phyloP scores from a whole-genome alignment of 805 yeast species.

The Zygosaccharomyces pseudorouxii region DNA sequence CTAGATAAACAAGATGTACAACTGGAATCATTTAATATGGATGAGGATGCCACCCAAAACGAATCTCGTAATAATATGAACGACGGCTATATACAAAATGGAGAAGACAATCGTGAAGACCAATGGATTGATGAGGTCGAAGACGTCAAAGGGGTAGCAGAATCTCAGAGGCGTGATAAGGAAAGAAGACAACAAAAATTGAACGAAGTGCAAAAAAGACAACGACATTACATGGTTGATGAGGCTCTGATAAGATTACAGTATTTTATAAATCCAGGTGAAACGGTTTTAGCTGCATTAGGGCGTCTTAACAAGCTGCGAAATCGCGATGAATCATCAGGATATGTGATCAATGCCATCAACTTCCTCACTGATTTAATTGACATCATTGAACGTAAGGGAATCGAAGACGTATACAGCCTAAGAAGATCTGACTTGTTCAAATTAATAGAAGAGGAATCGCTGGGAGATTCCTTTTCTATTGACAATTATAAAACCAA shows the following conservation, averaged over 20 bases:
- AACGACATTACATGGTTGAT: slow-evolving; percentile 24
- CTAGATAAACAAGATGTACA: slow-evolving; percentile 28
- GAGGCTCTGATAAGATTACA: slow-evolving; percentile 34
- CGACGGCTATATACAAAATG: slow-evolving; percentile 9
- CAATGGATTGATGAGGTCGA: slow-evolving; percentile 25
- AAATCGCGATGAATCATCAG: slow-evolving; percentile 8
- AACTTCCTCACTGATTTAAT: slow-evolving; percentile 41
- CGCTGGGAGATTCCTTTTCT: slow-evolving; percentile 20
- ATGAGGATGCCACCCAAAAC: slow-evolving; percentile 39
- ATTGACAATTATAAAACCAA: slow-evolving; percentile 22
- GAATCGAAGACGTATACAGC: slow-evolving; percentile 40
- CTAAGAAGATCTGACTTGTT: slow-evolving; percentile 41
- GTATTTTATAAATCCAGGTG: slow-evolving; percentile 41
- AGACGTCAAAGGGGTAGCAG: slow-evolving; percentile 11
- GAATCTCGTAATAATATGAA: not conserved
- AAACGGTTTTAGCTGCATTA: slow-evolving; percentile 46
- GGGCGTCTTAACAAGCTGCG: slow-evolving; percentile 35
- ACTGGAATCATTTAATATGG: slow-evolving; percentile 50
- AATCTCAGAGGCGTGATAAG: slow-evolving; percentile 15
- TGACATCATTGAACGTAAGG: slow-evolving; percentile 40
- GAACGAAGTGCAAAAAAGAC: slow-evolving; percentile 16
- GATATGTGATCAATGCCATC: slow-evolving; percentile 30
- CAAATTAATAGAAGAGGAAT: slow-evolving; percentile 24
- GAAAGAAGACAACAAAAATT: slow-evolving; percentile 21
- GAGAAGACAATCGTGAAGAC: slow-evolving; percentile 22